phyloP scores from a whole-genome alignment of 1,284 basidiomycete genomes.

The Moniliella sp. region DNA sequence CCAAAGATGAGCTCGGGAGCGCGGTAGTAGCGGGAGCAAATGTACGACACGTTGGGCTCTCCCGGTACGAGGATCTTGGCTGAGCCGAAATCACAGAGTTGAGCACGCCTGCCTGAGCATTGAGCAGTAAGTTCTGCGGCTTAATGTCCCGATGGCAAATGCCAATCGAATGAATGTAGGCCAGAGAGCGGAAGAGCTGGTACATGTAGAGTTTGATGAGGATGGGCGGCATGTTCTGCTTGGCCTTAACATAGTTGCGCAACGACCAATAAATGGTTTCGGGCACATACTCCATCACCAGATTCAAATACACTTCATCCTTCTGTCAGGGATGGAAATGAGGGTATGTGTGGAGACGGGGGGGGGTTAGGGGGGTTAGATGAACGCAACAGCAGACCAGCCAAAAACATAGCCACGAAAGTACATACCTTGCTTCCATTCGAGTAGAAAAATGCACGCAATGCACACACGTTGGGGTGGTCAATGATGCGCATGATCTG shows the following conservation, averaged over 20 bases:
- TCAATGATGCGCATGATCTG: slow-evolving; percentile 96
- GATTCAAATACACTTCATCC: slow-evolving; percentile 97
- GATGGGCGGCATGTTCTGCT: slow-evolving; percentile 97
- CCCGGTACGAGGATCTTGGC: slow-evolving; percentile 94
- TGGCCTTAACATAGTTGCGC: slow-evolving; percentile 95
- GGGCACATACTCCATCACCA: slow-evolving; percentile 96
- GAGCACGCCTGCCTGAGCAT: slow-evolving; percentile 85
- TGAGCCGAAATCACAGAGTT: slow-evolving; percentile 96
- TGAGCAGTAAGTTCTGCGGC: slow-evolving; percentile 89
- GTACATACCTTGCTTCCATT: slow-evolving; percentile 77
- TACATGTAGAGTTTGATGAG: slow-evolving; percentile 98
- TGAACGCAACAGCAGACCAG: too few species aligned
- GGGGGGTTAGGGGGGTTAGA: too few species aligned
- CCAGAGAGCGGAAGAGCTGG: slow-evolving; percentile 82
- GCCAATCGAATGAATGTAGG: slow-evolving; percentile 92
- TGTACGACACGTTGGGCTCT: slow-evolving; percentile 97
- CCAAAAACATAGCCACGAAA: too few species aligned
- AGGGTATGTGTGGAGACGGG: background rate
- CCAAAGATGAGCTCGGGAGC: slow-evolving; percentile 98
- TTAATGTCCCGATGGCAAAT: slow-evolving; percentile 84
- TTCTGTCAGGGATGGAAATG: slow-evolving; percentile 47
- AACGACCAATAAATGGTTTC: slow-evolving; percentile 97
- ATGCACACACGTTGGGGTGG: slow-evolving; percentile 92
- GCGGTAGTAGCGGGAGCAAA: slow-evolving; percentile 99
- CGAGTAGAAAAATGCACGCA: slow-evolving; percentile 95